A percentile compares a stretch with the other conserved stretches of the same genome.
Evolutionary conservation across 345 rosid species (phyloP).

Genomic region (Cardamine occulta): DNA sequence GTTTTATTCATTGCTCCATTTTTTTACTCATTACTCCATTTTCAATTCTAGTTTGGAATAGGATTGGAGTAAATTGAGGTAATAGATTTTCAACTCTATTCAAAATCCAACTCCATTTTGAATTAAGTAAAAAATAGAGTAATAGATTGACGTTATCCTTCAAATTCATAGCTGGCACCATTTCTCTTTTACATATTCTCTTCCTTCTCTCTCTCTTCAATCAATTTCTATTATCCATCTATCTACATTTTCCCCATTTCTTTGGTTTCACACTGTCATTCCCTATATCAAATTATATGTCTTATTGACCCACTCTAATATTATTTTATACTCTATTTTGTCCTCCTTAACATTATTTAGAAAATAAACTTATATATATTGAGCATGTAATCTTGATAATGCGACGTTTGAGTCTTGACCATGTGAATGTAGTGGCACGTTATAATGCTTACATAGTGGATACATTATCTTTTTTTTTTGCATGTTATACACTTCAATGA

Average conservation of each 20-base stretch:
- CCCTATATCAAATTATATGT: neutral
- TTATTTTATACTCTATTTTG: neutral
- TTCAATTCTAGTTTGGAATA: too few species aligned
- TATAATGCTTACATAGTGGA: conserved; percentile 42
- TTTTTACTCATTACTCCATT: too few species aligned
- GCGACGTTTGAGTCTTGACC: conserved; percentile 29
- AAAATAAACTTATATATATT: neutral
- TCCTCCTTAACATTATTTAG: neutral
- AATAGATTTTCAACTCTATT: too few species aligned
- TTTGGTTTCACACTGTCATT: conserved; percentile 28
- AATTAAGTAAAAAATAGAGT: too few species aligned
- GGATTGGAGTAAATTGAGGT: too few species aligned
- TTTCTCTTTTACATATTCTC: conserved; percentile 52
- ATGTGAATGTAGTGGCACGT: conserved; percentile 35
- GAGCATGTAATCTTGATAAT: conserved; percentile 25
- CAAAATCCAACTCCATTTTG: too few species aligned
- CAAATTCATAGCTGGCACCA: conserved; percentile 87
- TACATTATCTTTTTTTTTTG: conserved; percentile 27
- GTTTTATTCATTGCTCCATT: too few species aligned
- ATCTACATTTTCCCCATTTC: neutral
- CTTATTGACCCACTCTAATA: neutral
- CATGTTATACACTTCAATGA: conserved; percentile 38
- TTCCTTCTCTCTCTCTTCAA: conserved; percentile 41
- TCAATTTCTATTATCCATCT: conserved; percentile 17
- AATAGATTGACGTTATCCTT: too few species aligned